phyloP scores from a whole-genome alignment of 352 stramenopile species.

The Nannochloropsis limnetica region DNA sequence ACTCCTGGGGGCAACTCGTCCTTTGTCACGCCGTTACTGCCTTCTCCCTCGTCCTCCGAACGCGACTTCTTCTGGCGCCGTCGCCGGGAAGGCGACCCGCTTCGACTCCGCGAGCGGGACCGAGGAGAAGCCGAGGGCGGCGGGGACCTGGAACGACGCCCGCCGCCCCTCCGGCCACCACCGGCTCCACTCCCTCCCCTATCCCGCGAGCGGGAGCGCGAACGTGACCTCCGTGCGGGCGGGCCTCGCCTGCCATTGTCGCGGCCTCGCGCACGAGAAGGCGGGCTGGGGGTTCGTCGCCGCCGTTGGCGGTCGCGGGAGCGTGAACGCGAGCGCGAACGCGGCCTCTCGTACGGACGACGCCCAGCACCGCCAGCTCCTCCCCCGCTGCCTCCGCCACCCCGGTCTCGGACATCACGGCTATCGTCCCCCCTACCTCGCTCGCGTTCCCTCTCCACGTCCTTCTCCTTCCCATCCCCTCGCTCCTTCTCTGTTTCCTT shows the following conservation, averaged over 20 bases:
- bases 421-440: neutral
- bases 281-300: neutral
- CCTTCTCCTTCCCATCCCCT: too few species aligned
- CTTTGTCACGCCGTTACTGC: neutral
- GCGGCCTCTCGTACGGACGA: neutral
- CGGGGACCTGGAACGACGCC: neutral
- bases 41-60: neutral
- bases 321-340: neutral
- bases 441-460: neutral
- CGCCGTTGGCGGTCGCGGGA: neutral
- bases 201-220: neutral
- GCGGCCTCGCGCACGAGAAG: neutral
- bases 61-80: slow-evolving; percentile 6
- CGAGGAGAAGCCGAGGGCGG: neutral
- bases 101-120: neutral
- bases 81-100: neutral
- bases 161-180: neutral
- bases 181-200: neutral
- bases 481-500: neutral
- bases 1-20: neutral
- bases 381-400: too few species aligned
- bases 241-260: slow-evolving; percentile 24
- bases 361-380: too few species aligned
- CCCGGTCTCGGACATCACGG: neutral
- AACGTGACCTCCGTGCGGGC: neutral